A percentile compares a stretch with the other conserved stretches of the same genome.
phyloP scores from a whole-genome alignment of 1,139 yeast genomes.

The Suhomyces kunorum region DNA sequence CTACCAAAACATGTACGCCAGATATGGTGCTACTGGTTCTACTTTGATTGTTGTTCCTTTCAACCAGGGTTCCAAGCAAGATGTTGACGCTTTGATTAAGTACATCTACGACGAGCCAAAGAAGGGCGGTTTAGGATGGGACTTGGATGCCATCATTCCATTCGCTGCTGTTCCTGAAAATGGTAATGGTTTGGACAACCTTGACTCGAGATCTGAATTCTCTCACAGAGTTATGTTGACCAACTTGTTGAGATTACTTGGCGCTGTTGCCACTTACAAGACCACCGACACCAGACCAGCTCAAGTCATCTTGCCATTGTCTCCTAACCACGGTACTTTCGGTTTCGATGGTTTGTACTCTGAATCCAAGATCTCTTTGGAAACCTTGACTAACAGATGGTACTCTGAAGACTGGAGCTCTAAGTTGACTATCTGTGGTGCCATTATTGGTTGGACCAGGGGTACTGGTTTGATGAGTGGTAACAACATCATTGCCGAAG shows the following conservation, averaged over 20 bases:
- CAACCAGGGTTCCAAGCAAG: conserved; percentile 96
- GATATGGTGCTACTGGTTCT: conserved; percentile 90
- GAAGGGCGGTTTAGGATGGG: conserved; percentile 97
- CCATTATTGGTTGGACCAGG: conserved; percentile 99
- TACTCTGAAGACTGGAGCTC: conserved; percentile 95
- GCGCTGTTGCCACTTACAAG: conserved; percentile 85
- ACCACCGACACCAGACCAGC: conserved; percentile 95
- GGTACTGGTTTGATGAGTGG: conserved; percentile 99
- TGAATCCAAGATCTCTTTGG: conserved; percentile 92
- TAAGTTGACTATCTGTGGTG: conserved; percentile 96
- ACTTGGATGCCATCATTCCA: conserved; percentile 91
- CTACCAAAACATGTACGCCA: conserved; percentile 90
- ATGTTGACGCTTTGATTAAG: conserved; percentile 80
- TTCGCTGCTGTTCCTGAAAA: conserved; percentile 99
- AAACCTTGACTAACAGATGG: conserved; percentile 98
- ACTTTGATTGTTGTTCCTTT: conserved; percentile 94
- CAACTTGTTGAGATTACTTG: conserved; percentile 87
- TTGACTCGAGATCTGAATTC: conserved; percentile 93
- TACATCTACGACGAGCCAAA: conserved; percentile 81
- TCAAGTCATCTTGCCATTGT: conserved; percentile 91
- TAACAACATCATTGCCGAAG: conserved; percentile 96
- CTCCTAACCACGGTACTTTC: conserved; percentile 98
- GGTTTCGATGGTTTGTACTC: conserved; percentile 98
- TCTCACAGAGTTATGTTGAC: conserved; percentile 99
- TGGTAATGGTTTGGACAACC: conserved; percentile 90